Base-by-base conservation (phyloP, 192 early-diverging fungal species). In the Umbelopsis sp. region DNA sequence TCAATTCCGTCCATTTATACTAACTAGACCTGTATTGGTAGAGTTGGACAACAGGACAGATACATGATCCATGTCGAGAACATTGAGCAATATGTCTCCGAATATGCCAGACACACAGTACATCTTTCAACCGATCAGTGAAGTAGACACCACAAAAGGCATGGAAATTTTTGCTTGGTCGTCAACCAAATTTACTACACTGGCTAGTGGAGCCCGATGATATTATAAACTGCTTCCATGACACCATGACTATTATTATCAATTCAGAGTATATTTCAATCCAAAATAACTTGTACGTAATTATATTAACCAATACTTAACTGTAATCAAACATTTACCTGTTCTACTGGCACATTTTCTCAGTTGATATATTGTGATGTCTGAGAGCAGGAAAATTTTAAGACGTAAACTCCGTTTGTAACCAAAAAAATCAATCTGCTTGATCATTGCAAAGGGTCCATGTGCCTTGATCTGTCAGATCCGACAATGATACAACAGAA, bases 31-130 rank as follows among this genome's bases (percentile, higher is more conserved):
- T 62, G 3, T 32, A 17, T 4, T 62, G 17, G 34, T 16, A 62
- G 56, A 62, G 25, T 8, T 62, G 56, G 56, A 62, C 56, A 34
- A 62, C 56, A 34, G 56, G 56, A 34, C 56, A 62, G 14, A 62
- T 62, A 9, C 16, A 62, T 62, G 31, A 17, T 32, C 5, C 31
- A 32, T 6, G 12, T 34, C 14, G 17, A 12, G 56, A 62, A 5
- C 29, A 62, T 14, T 62, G 17, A 62, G 8, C 26, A 29, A 62
- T 36, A 34, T 62, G 56, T 62, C 14, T 29, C 56, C 25, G 53
- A 62, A 62, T 17, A 34, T 32, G 17, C 20, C 26, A 62, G n/a
- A 21, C 16, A 4, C 47, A 49, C 16, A n/a, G 47, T 49, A 5
- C 16, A 49, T 17, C 47, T 49, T 49, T 49, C 47, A 17, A n/a